Evolutionary conservation across 1,139 yeast species (phyloP).

Genomic region (Blastobotrys buckinghamii): DNA sequence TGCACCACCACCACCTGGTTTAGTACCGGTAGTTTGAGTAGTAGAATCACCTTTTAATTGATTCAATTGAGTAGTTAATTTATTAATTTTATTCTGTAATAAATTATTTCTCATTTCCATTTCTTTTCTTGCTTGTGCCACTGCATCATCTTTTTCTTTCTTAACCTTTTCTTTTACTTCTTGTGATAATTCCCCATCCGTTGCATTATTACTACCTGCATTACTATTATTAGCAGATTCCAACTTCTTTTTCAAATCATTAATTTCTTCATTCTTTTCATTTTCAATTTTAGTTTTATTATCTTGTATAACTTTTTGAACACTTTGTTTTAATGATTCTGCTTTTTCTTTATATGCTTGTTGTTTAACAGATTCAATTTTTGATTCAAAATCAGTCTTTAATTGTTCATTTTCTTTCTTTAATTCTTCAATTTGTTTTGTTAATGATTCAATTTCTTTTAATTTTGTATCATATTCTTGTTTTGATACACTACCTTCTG

Average conservation of each 20-base stretch:
- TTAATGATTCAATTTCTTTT: constrained; percentile 5
- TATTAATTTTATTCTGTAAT: constrained; percentile 28
- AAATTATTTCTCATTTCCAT: constrained; percentile 33
- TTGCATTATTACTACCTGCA: too few species aligned
- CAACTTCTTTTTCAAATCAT: constrained; percentile 6
- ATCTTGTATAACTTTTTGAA: background rate
- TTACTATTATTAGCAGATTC: background rate
- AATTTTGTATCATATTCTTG: constrained; percentile 1
- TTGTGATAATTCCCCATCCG: background rate
- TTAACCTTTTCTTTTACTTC: constrained; percentile 17
- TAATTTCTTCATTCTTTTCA: constrained; percentile 4
- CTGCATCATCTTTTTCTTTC: constrained; percentile 18
- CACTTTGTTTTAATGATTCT: background rate
- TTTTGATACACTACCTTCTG: constrained; percentile 2
- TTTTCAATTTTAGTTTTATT: constrained; percentile 3
- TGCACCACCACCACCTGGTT: background rate
- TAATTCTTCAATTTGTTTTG: constrained; percentile 3
- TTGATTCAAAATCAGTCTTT: constrained; percentile 6
- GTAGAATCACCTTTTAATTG: background rate
- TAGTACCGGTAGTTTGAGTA: background rate
- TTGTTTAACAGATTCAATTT: background rate
- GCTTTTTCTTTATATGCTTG: background rate
- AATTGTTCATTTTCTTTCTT: constrained; percentile 10
- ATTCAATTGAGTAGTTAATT: background rate
- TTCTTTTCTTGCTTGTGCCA: constrained; percentile 23